Evolutionary conservation across 768 basidiomycete species (phyloP).

Genomic region (Cyathus striatus): DNA sequence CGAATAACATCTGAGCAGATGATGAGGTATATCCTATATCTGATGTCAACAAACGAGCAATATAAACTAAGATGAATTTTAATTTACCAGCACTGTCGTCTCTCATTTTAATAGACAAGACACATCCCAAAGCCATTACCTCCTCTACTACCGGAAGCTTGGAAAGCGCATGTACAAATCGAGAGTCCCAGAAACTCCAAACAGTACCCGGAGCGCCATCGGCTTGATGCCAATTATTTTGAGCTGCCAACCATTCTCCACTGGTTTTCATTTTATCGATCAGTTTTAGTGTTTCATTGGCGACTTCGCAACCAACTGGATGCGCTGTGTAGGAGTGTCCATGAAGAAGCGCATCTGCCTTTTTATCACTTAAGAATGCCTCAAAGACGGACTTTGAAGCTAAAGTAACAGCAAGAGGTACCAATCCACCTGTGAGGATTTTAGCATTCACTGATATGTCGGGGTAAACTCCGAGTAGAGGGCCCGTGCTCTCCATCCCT

Average conservation of each 20-base stretch:
- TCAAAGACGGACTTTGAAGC: conserved; percentile 76
- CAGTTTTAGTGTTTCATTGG: conserved; percentile 70
- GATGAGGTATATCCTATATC: conserved; percentile 59
- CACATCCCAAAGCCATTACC: conserved; percentile 84
- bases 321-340: conserved; percentile 97
- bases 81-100: conserved; percentile 49
- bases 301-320: conserved; percentile 89
- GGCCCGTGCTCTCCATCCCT: conserved; percentile 59
- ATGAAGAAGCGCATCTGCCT: conserved; percentile 84
- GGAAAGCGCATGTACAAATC: conserved; percentile 65
- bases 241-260: conserved; percentile 57
- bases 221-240: conserved; percentile 46
- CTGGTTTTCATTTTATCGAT: conserved; percentile 46
- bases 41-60: background rate
- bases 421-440: conserved; percentile 86
- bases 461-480: conserved; percentile 68
- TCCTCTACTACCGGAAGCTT: conserved; percentile 52
- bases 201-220: conserved; percentile 23
- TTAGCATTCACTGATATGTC: conserved; percentile 94
- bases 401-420: conserved; percentile 84
- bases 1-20: conserved; percentile 59
- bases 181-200: conserved; percentile 89
- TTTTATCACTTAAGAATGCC: conserved; percentile 69
- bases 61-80: background rate
- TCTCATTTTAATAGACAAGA: conserved; percentile 73